A percentile compares a stretch with the other conserved stretches of the same genome.
These are phyloP conservation scores for Ceratobasidium theobromae DNA, from an alignment of 1,284 basidiomycete genomes.

Conservation along the genomic window DNA sequence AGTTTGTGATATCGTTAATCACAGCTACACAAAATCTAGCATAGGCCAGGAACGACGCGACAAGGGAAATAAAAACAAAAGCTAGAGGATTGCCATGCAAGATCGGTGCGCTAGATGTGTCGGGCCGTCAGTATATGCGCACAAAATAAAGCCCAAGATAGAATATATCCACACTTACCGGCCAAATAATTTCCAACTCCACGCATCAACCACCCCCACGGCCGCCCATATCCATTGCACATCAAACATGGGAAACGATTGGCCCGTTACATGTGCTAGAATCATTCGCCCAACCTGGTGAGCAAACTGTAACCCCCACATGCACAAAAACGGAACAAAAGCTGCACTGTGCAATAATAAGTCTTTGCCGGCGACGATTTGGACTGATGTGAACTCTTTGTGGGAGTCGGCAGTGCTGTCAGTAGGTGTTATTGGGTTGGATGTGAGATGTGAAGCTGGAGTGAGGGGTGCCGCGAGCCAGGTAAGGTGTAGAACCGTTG, in stretches of 20 bases:
- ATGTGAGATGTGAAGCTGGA: slow-evolving; percentile 44
- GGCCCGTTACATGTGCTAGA: slow-evolving; percentile 86
- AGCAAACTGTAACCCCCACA: slow-evolving; percentile 87
- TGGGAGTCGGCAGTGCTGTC: slow-evolving; percentile 32
- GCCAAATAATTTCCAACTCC: slow-evolving; percentile 65
- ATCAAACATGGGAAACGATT: slow-evolving; percentile 86
- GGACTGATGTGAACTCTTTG: slow-evolving; percentile 30
- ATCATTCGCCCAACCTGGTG: slow-evolving; percentile 92
- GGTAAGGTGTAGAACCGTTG: slow-evolving; percentile 67
- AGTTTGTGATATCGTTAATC: slow-evolving; percentile 83
- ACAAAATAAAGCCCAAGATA: slow-evolving; percentile 12
- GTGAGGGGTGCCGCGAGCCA: slow-evolving; percentile 73
- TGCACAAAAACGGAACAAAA: slow-evolving; percentile 84
- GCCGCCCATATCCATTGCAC: slow-evolving; percentile 82
- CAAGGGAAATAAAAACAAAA: slow-evolving; percentile 70
- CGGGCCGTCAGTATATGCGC: not conserved
- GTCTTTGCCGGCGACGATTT: slow-evolving; percentile 26
- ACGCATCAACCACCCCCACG: slow-evolving; percentile 80
- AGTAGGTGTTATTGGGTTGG: slow-evolving; percentile 48
- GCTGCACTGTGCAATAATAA: slow-evolving; percentile 53
- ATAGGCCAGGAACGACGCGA: slow-evolving; percentile 69
- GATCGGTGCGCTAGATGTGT: slow-evolving; percentile 57
- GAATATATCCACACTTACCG: slow-evolving; percentile 51
- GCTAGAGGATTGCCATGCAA: slow-evolving; percentile 64
- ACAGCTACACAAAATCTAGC: slow-evolving; percentile 77